phyloP scores from a whole-genome alignment of 176 grass and related monocot species.

The Oryza brachyantha region DNA sequence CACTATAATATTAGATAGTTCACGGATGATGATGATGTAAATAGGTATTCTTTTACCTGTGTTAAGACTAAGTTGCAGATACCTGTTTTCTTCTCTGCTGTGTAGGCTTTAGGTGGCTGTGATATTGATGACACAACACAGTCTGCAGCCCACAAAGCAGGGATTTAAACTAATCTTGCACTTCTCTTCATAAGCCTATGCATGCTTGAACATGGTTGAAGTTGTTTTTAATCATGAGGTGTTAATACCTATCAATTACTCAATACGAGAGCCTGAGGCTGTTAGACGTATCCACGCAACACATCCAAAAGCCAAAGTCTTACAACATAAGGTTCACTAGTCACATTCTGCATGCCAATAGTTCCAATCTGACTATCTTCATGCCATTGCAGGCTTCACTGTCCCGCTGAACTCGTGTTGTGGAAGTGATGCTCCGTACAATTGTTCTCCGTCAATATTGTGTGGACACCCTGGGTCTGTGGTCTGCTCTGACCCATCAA shows the following conservation, averaged over 20 bases:
- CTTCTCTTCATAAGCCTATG: neutral
- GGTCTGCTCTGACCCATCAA: conserved; percentile 62
- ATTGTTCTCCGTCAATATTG: conserved; percentile 63
- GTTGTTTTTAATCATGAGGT: neutral
- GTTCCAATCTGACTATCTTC: neutral
- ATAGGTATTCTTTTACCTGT: neutral
- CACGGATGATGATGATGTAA: neutral
- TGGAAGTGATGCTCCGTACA: conserved; percentile 61
- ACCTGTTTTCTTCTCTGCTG: neutral
- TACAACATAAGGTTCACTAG: neutral
- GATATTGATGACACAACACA: neutral
- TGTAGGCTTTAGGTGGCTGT: neutral
- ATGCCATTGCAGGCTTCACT: conserved; percentile 59
- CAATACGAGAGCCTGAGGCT: neutral
- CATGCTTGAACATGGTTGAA: neutral
- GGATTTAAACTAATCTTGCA: conserved; percentile 5
- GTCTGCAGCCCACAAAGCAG: neutral
- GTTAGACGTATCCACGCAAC: neutral
- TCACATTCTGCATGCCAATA: neutral
- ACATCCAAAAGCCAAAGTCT: neutral
- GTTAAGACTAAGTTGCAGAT: neutral
- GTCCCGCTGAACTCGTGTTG: conserved; percentile 72
- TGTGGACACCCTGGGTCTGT: conserved; percentile 63
- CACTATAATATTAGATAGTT: neutral
- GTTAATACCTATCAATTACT: neutral